Conservation (phyloP, 257 asterid species). For the Ophiorrhiza pumila region DNA sequence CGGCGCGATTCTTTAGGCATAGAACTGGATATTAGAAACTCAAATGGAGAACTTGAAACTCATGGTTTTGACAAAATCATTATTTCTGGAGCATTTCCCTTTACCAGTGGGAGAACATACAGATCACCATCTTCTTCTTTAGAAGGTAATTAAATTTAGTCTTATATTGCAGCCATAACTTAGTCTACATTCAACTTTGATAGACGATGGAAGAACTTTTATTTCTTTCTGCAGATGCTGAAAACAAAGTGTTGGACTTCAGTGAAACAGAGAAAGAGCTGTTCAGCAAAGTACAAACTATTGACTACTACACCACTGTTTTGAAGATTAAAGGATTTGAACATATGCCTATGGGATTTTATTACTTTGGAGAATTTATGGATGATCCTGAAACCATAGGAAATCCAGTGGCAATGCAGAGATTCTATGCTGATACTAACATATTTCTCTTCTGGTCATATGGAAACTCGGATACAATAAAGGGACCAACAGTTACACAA, state of each 20-base stretch:
- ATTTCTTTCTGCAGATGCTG: slow-evolving; percentile 31
- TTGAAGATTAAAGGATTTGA: slow-evolving; percentile 74
- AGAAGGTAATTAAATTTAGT: slow-evolving; percentile 28
- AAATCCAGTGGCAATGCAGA: slow-evolving; percentile 83
- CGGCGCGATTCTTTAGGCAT: slow-evolving; percentile 38
- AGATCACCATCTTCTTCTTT: slow-evolving; percentile 41
- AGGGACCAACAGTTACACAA: slow-evolving; percentile 45
- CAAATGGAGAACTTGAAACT: slow-evolving; percentile 28
- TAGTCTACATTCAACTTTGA: neutral
- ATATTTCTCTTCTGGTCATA: slow-evolving; percentile 83
- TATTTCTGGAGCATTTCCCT: slow-evolving; percentile 72
- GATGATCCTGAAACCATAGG: slow-evolving; percentile 75
- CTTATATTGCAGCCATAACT: neutral
- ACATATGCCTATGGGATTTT: slow-evolving; percentile 70
- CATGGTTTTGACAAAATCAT: slow-evolving; percentile 61
- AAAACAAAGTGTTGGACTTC: slow-evolving; percentile 43
- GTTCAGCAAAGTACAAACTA: slow-evolving; percentile 59
- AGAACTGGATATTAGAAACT: slow-evolving; percentile 32
- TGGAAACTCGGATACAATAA: slow-evolving; percentile 54
- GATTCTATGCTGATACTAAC: slow-evolving; percentile 53
- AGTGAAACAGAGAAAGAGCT: slow-evolving; percentile 61
- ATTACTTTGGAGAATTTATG: slow-evolving; percentile 74
- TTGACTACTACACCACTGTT: slow-evolving; percentile 78
- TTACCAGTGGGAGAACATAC: slow-evolving; percentile 48
- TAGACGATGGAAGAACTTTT: slow-evolving; percentile 1